Conservation (phyloP, 2,329 filamentous ascomycete species). For the Ascosphaera acerosa region DNA sequence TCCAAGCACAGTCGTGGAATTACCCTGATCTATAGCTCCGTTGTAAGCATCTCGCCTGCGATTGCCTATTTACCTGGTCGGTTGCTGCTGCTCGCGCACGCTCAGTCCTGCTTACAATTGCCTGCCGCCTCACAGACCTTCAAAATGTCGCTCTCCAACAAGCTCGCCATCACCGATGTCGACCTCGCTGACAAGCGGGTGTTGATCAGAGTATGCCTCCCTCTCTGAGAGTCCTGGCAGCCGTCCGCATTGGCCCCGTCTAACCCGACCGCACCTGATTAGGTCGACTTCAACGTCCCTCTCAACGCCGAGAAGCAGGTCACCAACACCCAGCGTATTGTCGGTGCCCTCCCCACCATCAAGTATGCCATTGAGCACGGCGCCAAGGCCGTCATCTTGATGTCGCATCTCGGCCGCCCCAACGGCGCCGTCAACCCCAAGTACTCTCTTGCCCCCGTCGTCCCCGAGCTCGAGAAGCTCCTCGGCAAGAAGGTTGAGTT, state of each 20-base stretch:
- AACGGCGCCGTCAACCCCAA: conserved; percentile 75
- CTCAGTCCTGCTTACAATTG: too few relatives aligned
- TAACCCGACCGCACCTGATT: conserved; percentile 6
- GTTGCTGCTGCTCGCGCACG: too few relatives aligned
- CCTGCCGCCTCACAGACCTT: too few relatives aligned
- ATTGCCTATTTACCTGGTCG: too few relatives aligned
- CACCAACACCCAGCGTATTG: conserved; percentile 97
- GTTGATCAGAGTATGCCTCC: conserved; percentile 60
- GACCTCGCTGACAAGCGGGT: conserved; percentile 97
- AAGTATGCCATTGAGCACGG: conserved; percentile 78
- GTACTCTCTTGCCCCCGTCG: conserved; percentile 84
- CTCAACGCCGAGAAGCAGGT: conserved; percentile 81
- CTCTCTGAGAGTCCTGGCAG: neutral
- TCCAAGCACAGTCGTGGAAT: too few relatives aligned
- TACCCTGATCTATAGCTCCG: too few relatives aligned
- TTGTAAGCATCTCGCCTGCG: too few relatives aligned
- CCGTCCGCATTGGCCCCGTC: conserved; percentile 5
- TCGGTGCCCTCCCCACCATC: conserved; percentile 83
- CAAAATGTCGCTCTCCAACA: conserved; percentile 92
- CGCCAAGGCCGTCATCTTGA: conserved; percentile 80
- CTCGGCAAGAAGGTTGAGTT: conserved; percentile 67
- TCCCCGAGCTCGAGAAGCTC: conserved; percentile 75
- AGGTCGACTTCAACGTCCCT: conserved; percentile 99
- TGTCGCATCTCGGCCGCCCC: conserved; percentile 95
- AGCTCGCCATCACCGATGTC: conserved; percentile 88